Percentiles rank a stretch among this genome's conserved stretches.
phyloP scores from a whole-genome alignment of 139 green algal genomes.

The Picochlorum sp. region DNA sequence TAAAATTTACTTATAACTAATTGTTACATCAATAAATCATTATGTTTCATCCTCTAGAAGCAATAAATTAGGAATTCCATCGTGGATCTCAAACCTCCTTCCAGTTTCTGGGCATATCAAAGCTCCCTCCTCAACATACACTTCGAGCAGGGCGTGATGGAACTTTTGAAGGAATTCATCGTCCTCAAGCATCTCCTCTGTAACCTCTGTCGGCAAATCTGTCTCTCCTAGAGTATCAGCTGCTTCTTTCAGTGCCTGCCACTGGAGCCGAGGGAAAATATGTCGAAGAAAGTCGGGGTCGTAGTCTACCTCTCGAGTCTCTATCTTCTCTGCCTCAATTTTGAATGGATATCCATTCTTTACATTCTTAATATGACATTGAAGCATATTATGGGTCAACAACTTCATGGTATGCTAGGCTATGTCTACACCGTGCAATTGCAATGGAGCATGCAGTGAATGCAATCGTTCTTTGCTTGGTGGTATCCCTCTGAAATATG shows the following conservation, averaged over 20 bases:
- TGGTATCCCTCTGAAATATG: too few species aligned
- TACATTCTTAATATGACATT: constrained; percentile 90
- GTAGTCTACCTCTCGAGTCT: constrained; percentile 74
- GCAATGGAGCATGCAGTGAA: neutral
- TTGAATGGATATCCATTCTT: constrained; percentile 87
- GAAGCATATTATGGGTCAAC: constrained; percentile 96
- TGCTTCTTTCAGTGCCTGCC: constrained; percentile 66
- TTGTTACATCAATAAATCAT: constrained; percentile 4
- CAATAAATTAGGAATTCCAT: constrained; percentile 86
- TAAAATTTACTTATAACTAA: too few species aligned
- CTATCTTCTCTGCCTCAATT: constrained; percentile 69
- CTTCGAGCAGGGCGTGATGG: constrained; percentile 79
- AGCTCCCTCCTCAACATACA: constrained; percentile 51
- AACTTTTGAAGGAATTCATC: constrained; percentile 63
- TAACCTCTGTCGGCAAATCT: constrained; percentile 47
- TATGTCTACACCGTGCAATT: neutral
- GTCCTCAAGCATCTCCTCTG: constrained; percentile 55
- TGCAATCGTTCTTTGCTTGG: too few species aligned
- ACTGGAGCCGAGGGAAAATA: constrained; percentile 84
- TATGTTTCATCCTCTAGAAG: constrained; percentile 80
- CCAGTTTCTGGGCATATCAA: constrained; percentile 79
- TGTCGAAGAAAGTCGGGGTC: constrained; percentile 85
- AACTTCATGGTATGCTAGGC: constrained; percentile 75
- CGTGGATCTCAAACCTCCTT: constrained; percentile 65
- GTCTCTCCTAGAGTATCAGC: constrained; percentile 38